These are phyloP conservation scores for Malassezia slooffiae DNA, from an alignment of 1,284 basidiomycete species.

Conservation along the genomic window DNA sequence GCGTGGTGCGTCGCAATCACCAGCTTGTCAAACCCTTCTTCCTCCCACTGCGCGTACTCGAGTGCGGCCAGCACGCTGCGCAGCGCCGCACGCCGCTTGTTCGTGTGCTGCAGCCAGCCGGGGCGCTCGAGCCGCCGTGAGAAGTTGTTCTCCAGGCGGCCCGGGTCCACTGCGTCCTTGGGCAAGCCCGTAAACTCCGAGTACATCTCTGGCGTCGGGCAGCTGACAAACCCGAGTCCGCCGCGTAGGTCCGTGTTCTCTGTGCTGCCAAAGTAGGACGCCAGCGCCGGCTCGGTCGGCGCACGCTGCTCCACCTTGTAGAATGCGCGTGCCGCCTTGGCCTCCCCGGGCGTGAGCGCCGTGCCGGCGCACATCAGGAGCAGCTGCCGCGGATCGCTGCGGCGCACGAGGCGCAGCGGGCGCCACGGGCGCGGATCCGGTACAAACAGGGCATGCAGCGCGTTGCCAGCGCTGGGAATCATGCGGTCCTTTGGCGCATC, in stretches of 20 bases:
- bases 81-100: slow-evolving; percentile 29
- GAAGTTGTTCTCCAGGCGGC: slow-evolving; percentile 30
- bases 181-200: neutral
- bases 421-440: slow-evolving; percentile 37
- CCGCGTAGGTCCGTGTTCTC: slow-evolving; percentile 13
- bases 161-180: neutral
- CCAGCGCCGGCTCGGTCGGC: neutral
- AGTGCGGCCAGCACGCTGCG: slow-evolving; percentile 37
- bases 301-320: slow-evolving; percentile 16
- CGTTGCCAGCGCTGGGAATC: neutral
- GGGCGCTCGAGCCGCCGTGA: slow-evolving; percentile 35
- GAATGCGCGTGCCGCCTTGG: slow-evolving; percentile 16
- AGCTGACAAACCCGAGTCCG: slow-evolving; percentile 16
- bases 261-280: slow-evolving; percentile 9
- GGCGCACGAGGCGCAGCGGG: slow-evolving; percentile 37
- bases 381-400: slow-evolving; percentile 40
- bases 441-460: slow-evolving; percentile 25
- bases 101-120: slow-evolving; percentile 18
- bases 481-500: neutral
- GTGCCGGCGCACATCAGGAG: slow-evolving; percentile 34
- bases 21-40: slow-evolving; percentile 43
- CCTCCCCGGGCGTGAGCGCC: slow-evolving; percentile 21
- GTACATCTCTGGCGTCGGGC: slow-evolving; percentile 6
- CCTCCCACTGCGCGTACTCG: slow-evolving; percentile 36
- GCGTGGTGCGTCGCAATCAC: slow-evolving; percentile 37